These are phyloP conservation scores for Aspergillus pseudonomiae DNA, from an alignment of 2,329 filamentous ascomycete genomes.

Conservation along the genomic window DNA sequence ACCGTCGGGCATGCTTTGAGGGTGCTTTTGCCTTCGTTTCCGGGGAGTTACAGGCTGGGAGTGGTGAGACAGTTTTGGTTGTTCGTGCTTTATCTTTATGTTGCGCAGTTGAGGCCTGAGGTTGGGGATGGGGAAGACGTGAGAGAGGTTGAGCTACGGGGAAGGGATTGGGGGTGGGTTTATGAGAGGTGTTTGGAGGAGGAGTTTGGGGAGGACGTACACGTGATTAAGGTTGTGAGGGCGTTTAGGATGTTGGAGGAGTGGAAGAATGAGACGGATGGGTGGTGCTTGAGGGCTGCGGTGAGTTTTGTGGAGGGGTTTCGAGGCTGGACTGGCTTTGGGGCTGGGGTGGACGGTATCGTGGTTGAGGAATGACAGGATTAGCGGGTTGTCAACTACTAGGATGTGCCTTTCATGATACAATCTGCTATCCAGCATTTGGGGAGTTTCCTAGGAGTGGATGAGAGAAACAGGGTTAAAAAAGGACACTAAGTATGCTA, in stretches of 20 bases:
- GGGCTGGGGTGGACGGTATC: background rate
- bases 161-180: background rate
- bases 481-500: too few species aligned
- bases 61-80: background rate
- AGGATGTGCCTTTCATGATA: background rate
- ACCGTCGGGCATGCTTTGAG: background rate
- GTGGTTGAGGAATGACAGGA: background rate
- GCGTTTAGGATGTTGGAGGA: background rate
- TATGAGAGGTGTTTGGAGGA: background rate
- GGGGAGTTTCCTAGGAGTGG: too few species aligned
- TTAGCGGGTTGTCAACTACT: too few species aligned
- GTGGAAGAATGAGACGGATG: background rate
- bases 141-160: background rate
- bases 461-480: too few species aligned
- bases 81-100: background rate
- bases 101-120: background rate
- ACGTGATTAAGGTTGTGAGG: background rate
- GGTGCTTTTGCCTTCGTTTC: background rate
- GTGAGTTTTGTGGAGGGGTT: background rate
- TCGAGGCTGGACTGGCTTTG: background rate
- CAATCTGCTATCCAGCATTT: too few species aligned
- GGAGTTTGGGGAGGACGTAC: background rate
- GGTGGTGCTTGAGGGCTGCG: background rate
- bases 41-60: background rate
- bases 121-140: background rate